Percentiles rank a stretch among this genome's conserved stretches.
Evolutionary conservation across 1,284 basidiomycete genomes (phyloP).

Genomic region (Ceratobasidium sp.): DNA sequence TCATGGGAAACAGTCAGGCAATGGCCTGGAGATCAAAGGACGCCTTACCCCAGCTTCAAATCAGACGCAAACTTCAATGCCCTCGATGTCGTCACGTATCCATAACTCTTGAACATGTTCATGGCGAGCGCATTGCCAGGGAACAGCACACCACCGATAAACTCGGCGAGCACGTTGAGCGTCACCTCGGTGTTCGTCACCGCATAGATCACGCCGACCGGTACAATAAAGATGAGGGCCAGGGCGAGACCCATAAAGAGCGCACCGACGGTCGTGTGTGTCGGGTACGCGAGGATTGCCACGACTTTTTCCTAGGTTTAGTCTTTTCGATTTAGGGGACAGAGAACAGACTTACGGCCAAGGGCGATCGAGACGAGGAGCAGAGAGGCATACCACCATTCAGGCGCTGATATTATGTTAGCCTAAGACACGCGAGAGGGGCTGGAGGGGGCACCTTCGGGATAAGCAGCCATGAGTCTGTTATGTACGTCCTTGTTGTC

Average conservation of each 20-base stretch:
- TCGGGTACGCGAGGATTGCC: slow-evolving; percentile 45
- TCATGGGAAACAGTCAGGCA: too few relatives aligned
- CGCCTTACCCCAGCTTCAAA: slow-evolving; percentile 45
- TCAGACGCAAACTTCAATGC: slow-evolving; percentile 45
- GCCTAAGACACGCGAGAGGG: background rate
- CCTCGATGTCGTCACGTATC: slow-evolving; percentile 50
- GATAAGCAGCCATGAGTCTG: slow-evolving; percentile 48
- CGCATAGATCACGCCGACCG: slow-evolving; percentile 43
- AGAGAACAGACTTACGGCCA: slow-evolving; percentile 40
- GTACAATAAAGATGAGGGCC: slow-evolving; percentile 46
- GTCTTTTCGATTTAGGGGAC: background rate
- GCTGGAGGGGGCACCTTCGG: slow-evolving; percentile 42
- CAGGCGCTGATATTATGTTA: slow-evolving; percentile 44
- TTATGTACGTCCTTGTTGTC: slow-evolving; percentile 49
- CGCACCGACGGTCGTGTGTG: slow-evolving; percentile 46
- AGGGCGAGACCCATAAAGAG: slow-evolving; percentile 47
- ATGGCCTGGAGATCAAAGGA: too few relatives aligned
- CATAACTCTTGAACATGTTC: slow-evolving; percentile 47
- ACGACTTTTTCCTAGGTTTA: background rate
- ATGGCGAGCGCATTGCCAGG: slow-evolving; percentile 45
- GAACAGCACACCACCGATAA: slow-evolving; percentile 46
- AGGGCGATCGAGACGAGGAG: slow-evolving; percentile 46
- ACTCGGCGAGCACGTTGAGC: slow-evolving; percentile 46
- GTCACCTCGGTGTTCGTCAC: slow-evolving; percentile 42
- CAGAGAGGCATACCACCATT: slow-evolving; percentile 48